Evolutionary conservation across 371 early-diverging fungal species (phyloP), one percentile per base, ranked within the genome.

Genomic region (Mortierella sp.): DNA sequence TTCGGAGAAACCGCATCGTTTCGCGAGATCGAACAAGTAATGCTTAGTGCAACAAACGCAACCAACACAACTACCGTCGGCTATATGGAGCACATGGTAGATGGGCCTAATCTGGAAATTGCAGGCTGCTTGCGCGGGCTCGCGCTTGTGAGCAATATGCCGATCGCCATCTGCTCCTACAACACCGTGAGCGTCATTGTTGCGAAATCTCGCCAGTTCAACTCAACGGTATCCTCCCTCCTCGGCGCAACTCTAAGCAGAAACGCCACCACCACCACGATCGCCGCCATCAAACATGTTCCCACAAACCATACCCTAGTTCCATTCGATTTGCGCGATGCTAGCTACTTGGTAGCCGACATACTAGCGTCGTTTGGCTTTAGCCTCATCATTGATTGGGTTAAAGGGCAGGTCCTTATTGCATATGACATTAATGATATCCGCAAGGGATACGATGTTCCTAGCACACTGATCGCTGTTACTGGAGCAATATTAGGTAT

Each of bases 241-340:
- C 26, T 71, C 1, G 71, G 71, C 26, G 8, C 44, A 26, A 7
- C 24, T 1, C 26, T 47, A 24, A 47, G 71, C 47, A 13, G 21
- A 19, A 45, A 5, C 70, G 0, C 47, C 48, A 47, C 11, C 26
- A 45, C 71, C 47, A 47, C 26, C 48, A n/a, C n/a, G n/a, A 71
- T 48, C 11, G 71, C 71, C 2, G 14, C 48, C 26, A 71, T 71
- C 71, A 71, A 71, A 24, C 71, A 71, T 47, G 47, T 71, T 45
- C 71, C 71, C 47, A 71, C 71, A 71, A 47, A 71, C 71, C 44
- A 71, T 71, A 71, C 71, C 71, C 71, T 71, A 26, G 48, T 45
- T 14, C 71, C 71, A 2, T 71, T 71, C 48, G 71, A 47, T 45
- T 26, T 71, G 45, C 71, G 26, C 47, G 26, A 71, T 47, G 16